Evolutionary conservation across 2,329 filamentous ascomycete species (phyloP).

Genomic region (Sclerotiophoma versabilis): DNA sequence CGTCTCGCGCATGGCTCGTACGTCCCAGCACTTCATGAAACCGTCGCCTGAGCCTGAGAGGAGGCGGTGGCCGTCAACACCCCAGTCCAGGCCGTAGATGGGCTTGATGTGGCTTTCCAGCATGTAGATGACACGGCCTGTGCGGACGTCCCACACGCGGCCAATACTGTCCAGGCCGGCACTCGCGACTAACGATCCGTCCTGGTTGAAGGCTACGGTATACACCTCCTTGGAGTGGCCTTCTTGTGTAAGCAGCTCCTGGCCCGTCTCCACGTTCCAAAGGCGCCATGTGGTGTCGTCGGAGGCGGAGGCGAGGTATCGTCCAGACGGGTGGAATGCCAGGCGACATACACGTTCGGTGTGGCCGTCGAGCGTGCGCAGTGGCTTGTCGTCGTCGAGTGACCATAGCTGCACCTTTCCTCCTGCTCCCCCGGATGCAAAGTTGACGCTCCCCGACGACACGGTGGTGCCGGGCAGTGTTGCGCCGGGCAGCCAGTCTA

Average conservation of each 20-base stretch:
- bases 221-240: constrained; percentile 95
- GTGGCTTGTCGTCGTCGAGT: constrained; percentile 81
- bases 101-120: constrained; percentile 92
- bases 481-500: constrained; percentile 87
- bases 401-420: constrained; percentile 91
- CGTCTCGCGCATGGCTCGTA: constrained; percentile 83
- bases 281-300: constrained; percentile 97
- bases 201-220: constrained; percentile 84
- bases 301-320: constrained; percentile 89
- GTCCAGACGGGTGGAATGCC: constrained; percentile 92
- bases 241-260: constrained; percentile 87
- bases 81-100: constrained; percentile 93
- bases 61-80: constrained; percentile 86
- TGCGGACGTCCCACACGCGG: constrained; percentile 92
- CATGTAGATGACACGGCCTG: constrained; percentile 93
- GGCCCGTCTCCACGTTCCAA: constrained; percentile 89
- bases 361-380: constrained; percentile 84
- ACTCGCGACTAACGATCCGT: constrained; percentile 88
- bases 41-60: constrained; percentile 92
- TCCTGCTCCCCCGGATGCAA: constrained; percentile 90
- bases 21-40: constrained; percentile 98
- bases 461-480: constrained; percentile 75
- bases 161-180: constrained; percentile 96
- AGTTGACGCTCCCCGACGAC: constrained; percentile 76
- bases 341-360: constrained; percentile 86